Conservation (phyloP, 768 basidiomycete genomes). For the Mycena alexandri region DNA sequence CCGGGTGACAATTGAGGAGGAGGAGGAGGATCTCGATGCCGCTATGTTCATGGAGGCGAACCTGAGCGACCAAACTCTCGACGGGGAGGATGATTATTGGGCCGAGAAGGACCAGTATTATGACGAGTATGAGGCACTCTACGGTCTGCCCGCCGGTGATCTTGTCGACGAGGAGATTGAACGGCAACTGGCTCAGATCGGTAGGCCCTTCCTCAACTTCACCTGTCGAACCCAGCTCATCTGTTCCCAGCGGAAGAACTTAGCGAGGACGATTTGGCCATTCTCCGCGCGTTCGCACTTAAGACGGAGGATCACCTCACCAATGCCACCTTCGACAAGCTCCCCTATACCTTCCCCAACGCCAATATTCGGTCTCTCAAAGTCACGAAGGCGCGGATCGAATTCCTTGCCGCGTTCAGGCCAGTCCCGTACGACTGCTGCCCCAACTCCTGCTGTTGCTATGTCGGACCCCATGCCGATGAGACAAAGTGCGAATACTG, state of each 20-base stretch:
- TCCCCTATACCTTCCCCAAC: conserved; percentile 42
- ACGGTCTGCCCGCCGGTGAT: conserved; percentile 34
- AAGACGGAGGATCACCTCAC: conserved; percentile 46
- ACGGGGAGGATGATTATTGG: conserved; percentile 24
- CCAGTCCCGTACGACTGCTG: conserved; percentile 46
- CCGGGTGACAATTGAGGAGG: conserved; percentile 7
- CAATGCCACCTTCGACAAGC: conserved; percentile 42
- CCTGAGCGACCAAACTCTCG: too few species aligned
- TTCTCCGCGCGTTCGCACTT: conserved; percentile 47
- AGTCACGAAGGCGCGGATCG: conserved; percentile 37
- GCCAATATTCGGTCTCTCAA: conserved; percentile 37
- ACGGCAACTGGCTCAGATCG: conserved; percentile 32
- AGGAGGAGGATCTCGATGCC: background rate
- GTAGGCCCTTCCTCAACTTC: conserved; percentile 23
- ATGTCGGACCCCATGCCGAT: conserved; percentile 46
- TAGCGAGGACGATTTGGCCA: conserved; percentile 39
- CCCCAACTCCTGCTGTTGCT: conserved; percentile 55
- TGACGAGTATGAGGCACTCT: background rate
- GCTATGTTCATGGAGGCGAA: conserved; percentile 7
- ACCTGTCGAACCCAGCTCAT: background rate
- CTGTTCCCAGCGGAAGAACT: conserved; percentile 39
- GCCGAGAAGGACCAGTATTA: conserved; percentile 11
- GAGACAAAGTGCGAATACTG: conserved; percentile 54
- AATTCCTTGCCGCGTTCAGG: conserved; percentile 49
- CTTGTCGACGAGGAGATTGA: conserved; percentile 37